Evolutionary conservation across 2,329 filamentous ascomycete species (phyloP), one percentile per base, ranked within the genome.

Genomic region (Phaeosphaeriaceae sp.): DNA sequence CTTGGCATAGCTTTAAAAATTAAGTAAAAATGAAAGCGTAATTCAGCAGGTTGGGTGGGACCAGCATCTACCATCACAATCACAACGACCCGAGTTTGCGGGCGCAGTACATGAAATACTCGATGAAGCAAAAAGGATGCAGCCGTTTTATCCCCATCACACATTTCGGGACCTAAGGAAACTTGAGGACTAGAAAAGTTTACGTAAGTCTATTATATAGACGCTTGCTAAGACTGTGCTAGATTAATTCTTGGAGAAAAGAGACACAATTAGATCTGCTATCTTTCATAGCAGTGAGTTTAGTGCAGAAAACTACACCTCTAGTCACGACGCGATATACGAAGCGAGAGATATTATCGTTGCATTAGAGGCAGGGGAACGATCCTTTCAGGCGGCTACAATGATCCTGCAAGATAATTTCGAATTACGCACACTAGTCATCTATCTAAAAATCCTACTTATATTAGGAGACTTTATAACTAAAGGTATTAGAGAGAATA

Each of bases 21-120:
- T n/a, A n/a, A n/a, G n/a, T n/a, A n/a, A n/a, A n/a, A n/a, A n/a
- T 4, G 38, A 68, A 12, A 72, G 61, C 30, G 58, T 63, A 0
- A 78, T 82, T 73, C 80, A 83, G 53, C 56, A 45, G 2, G 67
- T 79, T 0, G 12, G 13, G 0, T 83, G 81, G 80, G 58, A 79
- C 41, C 2, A 51, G 0, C 6, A 65, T 0, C 55, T 83, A 1
- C 68, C 76, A 1, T 58, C 60, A 5, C 54, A 70, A 0, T 73
- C 77, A 3, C 66, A 70, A 36, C 51, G 63, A 41, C 18, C 40
- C n/a, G 38, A 49, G 4, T 70, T 76, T 33, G 50, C 56, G 2
- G 18, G 17, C 0, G 18, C 29, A 0, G 72, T 69, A 0, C 12
- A 52, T 5, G 32, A 40, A 1, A 62, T 76, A 2, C 50, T 75